phyloP scores from a whole-genome alignment of 768 basidiomycete genomes.

The Boletus rubescentipes region DNA sequence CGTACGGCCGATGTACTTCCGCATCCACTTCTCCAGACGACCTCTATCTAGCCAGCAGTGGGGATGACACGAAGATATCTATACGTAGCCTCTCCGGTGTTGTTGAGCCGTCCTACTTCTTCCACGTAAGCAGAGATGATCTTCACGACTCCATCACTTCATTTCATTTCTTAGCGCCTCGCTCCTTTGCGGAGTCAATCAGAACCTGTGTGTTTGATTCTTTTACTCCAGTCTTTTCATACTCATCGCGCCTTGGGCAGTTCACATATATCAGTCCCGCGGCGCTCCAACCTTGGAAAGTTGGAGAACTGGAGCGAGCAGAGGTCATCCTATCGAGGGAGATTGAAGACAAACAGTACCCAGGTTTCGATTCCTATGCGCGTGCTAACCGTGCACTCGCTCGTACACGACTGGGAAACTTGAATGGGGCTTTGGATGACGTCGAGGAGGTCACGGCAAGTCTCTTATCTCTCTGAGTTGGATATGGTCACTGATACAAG shows the following conservation, averaged over 20 bases:
- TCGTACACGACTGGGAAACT: constrained; percentile 5
- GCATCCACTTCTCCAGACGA: constrained; percentile 6
- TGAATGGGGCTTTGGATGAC: constrained; percentile 8
- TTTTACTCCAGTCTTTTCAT: neutral
- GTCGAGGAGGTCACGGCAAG: neutral
- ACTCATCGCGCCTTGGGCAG: neutral
- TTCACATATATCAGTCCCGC: constrained; percentile 10
- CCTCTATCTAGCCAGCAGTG: constrained; percentile 1
- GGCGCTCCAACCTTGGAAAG: constrained; percentile 5
- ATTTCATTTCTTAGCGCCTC: constrained; percentile 4
- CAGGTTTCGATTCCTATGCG: neutral
- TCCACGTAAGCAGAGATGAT: neutral
- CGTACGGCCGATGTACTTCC: neutral
- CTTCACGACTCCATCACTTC: neutral
- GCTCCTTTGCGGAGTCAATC: neutral
- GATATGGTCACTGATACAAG: neutral
- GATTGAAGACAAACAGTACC: neutral
- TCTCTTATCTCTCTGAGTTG: neutral
- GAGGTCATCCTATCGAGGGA: constrained; percentile 13
- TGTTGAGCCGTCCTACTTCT: neutral
- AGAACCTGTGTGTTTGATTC: constrained; percentile 7
- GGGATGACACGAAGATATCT: neutral
- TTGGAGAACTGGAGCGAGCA: neutral
- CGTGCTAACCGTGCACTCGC: constrained; percentile 18
- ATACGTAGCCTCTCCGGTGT: neutral